These are phyloP conservation scores for Eucalyptus camaldulensis DNA, from an alignment of 345 rosid genomes.

Conservation along the genomic window DNA sequence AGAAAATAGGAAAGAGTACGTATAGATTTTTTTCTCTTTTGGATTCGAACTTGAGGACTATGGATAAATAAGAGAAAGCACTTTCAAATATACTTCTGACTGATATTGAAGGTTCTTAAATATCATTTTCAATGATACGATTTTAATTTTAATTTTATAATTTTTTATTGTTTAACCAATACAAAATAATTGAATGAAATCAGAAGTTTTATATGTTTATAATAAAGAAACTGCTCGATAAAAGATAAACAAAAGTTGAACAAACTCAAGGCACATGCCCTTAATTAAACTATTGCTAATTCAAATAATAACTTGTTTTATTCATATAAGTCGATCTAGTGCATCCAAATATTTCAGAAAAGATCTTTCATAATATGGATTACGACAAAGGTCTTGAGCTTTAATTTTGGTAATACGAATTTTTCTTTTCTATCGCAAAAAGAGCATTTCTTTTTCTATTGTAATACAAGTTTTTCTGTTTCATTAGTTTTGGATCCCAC, in stretches of 20 bases:
- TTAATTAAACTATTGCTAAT: too few species aligned
- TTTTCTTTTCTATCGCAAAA: not conserved
- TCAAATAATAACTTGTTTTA: too few species aligned
- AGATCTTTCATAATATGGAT: not conserved
- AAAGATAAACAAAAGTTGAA: not conserved
- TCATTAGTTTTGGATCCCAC: too few species aligned
- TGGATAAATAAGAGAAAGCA: not conserved
- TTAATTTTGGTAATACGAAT: not conserved
- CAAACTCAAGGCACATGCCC: not conserved
- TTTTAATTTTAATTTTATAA: too few species aligned
- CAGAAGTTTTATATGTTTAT: too few species aligned
- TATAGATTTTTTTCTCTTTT: too few species aligned
- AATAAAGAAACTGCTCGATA: not conserved
- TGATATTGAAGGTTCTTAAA: not conserved
- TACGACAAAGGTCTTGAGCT: not conserved
- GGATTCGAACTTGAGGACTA: not conserved
- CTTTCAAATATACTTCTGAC: too few species aligned
- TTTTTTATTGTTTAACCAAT: too few species aligned
- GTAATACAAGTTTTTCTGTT: too few species aligned
- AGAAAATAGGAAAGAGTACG: too few species aligned
- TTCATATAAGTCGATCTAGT: not conserved
- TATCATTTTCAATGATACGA: not conserved
- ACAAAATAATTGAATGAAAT: not conserved
- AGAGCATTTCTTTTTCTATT: too few species aligned
- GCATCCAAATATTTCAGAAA: not conserved